Percentiles rank a stretch among this genome's conserved stretches.
These are phyloP conservation scores for Dimocarpus longan DNA, from an alignment of 345 rosid genomes.

Conservation along the genomic window DNA sequence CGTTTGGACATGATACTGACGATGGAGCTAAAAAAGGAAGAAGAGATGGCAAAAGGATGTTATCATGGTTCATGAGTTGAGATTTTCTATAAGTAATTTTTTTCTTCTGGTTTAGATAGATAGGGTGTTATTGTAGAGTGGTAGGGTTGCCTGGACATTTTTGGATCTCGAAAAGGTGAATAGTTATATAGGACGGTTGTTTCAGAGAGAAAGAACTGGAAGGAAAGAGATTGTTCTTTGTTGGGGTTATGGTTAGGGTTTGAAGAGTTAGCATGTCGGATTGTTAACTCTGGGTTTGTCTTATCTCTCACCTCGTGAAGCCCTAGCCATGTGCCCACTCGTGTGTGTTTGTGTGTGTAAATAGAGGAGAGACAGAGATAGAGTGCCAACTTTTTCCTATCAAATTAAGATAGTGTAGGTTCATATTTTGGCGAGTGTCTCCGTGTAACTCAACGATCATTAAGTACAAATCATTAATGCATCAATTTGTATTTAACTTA, in stretches of 20 bases:
- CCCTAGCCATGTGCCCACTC: neutral
- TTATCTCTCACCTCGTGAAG: neutral
- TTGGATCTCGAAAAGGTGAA: conserved; percentile 24
- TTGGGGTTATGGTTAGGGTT: conserved; percentile 6
- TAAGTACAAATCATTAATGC: neutral
- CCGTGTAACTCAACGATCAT: neutral
- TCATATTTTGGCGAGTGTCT: neutral
- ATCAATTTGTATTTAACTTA: neutral
- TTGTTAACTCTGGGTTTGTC: neutral
- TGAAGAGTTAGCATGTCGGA: neutral
- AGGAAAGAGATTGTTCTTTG: neutral
- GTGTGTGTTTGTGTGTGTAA: neutral
- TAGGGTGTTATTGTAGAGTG: neutral
- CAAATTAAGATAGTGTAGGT: neutral
- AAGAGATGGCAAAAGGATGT: neutral
- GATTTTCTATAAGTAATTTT: neutral
- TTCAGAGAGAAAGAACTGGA: neutral
- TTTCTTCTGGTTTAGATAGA: neutral
- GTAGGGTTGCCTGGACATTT: conserved; percentile 31
- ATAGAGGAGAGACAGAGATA: neutral
- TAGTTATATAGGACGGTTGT: neutral
- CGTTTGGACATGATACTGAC: conserved; percentile 21
- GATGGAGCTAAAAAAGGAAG: neutral
- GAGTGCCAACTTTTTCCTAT: neutral
- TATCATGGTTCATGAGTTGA: neutral